These are phyloP conservation scores for Exophiala alcalophila DNA, from an alignment of 2,329 filamentous ascomycete genomes.

Conservation along the genomic window DNA sequence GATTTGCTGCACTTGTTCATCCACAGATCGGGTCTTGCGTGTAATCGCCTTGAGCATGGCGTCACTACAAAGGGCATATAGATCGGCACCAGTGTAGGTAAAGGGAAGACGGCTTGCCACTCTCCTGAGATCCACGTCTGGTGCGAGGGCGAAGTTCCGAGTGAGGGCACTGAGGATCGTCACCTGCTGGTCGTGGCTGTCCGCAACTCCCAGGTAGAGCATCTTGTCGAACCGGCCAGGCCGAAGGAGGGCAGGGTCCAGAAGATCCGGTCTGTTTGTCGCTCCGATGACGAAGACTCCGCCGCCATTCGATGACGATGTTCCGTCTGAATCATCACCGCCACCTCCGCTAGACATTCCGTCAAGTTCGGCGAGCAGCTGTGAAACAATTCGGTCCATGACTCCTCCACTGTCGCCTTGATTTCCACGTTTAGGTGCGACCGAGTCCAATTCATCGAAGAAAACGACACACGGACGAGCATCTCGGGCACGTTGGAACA, in stretches of 20 bases:
- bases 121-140: constrained; percentile 68
- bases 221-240: constrained; percentile 97
- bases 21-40: constrained; percentile 77
- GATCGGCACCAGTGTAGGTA: constrained; percentile 94
- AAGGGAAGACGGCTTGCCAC: constrained; percentile 80
- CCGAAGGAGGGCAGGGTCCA: constrained; percentile 84
- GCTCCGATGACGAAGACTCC: constrained; percentile 96
- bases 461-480: constrained; percentile 87
- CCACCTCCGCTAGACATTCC: constrained; percentile 81
- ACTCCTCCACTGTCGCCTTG: constrained; percentile 96
- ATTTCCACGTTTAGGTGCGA: constrained; percentile 93
- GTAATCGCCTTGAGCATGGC: constrained; percentile 99
- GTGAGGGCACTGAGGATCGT: constrained; percentile 93
- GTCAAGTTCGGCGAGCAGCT: constrained; percentile 90
- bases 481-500: constrained; percentile 83
- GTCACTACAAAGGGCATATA: constrained; percentile 95
- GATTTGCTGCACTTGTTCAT: constrained; percentile 72
- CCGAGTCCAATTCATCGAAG: constrained; percentile 89
- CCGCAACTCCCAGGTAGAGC: constrained; percentile 93
- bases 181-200: constrained; percentile 93
- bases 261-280: constrained; percentile 87
- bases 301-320: constrained; percentile 48
- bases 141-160: constrained; percentile 85
- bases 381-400: constrained; percentile 96
- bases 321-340: constrained; percentile 59